phyloP scores from a whole-genome alignment of 768 basidiomycete species.

The Pisolithus sp. region DNA sequence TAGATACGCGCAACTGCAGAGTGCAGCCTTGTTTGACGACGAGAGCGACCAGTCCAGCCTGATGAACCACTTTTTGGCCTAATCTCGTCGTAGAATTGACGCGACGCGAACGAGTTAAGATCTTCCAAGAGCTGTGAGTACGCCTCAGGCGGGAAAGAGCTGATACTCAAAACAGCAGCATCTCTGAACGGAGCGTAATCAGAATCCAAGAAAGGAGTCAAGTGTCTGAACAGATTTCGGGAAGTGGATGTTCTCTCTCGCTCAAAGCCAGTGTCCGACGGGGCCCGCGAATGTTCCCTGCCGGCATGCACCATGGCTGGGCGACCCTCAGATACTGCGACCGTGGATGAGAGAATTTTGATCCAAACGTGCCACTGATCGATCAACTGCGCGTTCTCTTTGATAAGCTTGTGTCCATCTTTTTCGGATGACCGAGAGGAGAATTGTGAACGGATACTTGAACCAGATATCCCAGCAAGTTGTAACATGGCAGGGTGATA shows the following conservation, averaged over 20 bases:
- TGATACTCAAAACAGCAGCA: conserved; percentile 82
- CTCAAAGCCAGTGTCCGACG: conserved; percentile 70
- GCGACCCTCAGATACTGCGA: conserved; percentile 57
- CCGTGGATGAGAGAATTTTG: conserved; percentile 79
- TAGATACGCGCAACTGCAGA: conserved; percentile 88
- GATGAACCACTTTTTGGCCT: conserved; percentile 42
- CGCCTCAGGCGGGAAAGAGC: conserved; percentile 69
- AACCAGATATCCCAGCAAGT: conserved; percentile 65
- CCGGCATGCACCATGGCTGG: conserved; percentile 46
- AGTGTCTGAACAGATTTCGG: conserved; percentile 74
- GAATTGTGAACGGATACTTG: conserved; percentile 33
- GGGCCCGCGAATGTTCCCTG: conserved; percentile 62
- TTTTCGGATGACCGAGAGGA: conserved; percentile 41
- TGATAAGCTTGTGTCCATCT: conserved; percentile 45
- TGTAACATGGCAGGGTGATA: conserved; percentile 68
- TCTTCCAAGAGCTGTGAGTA: conserved; percentile 83
- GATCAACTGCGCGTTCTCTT: conserved; percentile 52
- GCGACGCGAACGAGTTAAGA: conserved; percentile 68
- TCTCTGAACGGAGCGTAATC: conserved; percentile 81
- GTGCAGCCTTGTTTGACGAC: conserved; percentile 72
- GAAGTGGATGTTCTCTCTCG: conserved; percentile 79
- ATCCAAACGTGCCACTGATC: conserved; percentile 85
- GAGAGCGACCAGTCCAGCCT: conserved; percentile 47
- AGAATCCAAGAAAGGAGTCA: conserved; percentile 83
- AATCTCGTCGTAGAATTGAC: conserved; percentile 73